Conservation (phyloP, 129 eudicot genomes). For the Erigeron canadensis region DNA sequence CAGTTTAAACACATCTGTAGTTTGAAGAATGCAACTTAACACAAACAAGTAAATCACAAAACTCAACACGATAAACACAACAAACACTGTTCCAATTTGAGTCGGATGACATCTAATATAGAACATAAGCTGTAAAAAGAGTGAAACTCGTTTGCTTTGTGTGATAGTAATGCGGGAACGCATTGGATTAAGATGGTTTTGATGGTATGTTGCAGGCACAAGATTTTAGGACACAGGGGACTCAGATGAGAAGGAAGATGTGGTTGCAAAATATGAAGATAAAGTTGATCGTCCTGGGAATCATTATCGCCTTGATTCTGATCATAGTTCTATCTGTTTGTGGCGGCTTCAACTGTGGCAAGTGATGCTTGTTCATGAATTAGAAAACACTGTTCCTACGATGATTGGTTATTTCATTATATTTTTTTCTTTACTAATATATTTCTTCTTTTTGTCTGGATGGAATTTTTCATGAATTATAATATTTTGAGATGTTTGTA, state of each 20-base stretch:
- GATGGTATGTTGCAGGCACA: conserved; percentile 57
- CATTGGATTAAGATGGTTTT: neutral
- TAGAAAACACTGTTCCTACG: conserved; percentile 14
- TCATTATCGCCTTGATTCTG: conserved; percentile 74
- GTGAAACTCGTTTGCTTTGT: neutral
- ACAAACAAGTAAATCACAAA: neutral
- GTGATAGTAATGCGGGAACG: neutral
- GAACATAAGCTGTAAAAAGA: too few relatives aligned
- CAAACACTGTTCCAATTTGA: neutral
- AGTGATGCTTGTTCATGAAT: conserved; percentile 20
- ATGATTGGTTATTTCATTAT: conserved; percentile 13
- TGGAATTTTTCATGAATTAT: conserved; percentile 21
- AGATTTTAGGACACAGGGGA: conserved; percentile 82
- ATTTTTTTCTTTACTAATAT: conserved; percentile 8
- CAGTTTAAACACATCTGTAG: neutral
- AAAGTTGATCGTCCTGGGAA: conserved; percentile 75
- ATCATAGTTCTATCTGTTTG: conserved; percentile 72
- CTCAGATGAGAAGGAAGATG: conserved; percentile 90
- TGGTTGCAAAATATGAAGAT: conserved; percentile 96
- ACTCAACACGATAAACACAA: neutral
- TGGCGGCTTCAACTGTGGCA: conserved; percentile 68
- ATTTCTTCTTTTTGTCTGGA: conserved; percentile 1
- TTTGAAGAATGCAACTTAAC: neutral
- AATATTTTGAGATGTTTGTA: conserved; percentile 28
- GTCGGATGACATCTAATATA: neutral